Evolutionary conservation across 2,329 filamentous ascomycete genomes (phyloP).

Genomic region (Metarhizium humberi): DNA sequence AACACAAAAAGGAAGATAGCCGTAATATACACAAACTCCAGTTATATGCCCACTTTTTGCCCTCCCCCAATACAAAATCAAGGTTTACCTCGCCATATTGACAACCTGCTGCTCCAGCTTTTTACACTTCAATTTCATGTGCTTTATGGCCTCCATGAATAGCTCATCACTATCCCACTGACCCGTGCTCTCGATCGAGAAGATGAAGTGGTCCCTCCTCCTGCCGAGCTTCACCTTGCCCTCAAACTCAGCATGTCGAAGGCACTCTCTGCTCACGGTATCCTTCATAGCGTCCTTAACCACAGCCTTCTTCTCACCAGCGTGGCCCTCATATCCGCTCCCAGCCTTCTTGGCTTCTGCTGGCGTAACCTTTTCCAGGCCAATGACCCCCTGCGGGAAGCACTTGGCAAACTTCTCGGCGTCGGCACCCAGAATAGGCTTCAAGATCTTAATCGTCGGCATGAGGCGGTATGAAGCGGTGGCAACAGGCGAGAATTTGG

Average conservation of each 20-base stretch:
- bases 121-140: constrained; percentile 77
- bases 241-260: constrained; percentile 88
- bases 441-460: constrained; percentile 74
- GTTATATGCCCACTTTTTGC: not conserved
- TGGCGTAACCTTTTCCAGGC: constrained; percentile 60
- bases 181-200: constrained; percentile 86
- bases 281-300: constrained; percentile 86
- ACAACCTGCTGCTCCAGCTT: constrained; percentile 62
- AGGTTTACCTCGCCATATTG: constrained; percentile 46
- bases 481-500: constrained; percentile 94
- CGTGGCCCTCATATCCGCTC: constrained; percentile 62
- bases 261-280: constrained; percentile 85
- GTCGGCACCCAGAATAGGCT: constrained; percentile 77
- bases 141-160: constrained; percentile 80
- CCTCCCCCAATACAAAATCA: not conserved
- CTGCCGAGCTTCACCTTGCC: constrained; percentile 91
- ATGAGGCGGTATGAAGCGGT: constrained; percentile 89
- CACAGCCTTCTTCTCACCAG: constrained; percentile 78
- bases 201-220: constrained; percentile 93
- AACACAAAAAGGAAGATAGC: constrained; percentile 8
- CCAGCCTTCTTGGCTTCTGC: constrained; percentile 52
- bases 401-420: constrained; percentile 84
- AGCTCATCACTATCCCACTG: constrained; percentile 92
- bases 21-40: constrained; percentile 5
- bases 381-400: constrained; percentile 84